phyloP scores from a whole-genome alignment of 352 stramenopile genomes.

The Phytopythium sindhum region DNA sequence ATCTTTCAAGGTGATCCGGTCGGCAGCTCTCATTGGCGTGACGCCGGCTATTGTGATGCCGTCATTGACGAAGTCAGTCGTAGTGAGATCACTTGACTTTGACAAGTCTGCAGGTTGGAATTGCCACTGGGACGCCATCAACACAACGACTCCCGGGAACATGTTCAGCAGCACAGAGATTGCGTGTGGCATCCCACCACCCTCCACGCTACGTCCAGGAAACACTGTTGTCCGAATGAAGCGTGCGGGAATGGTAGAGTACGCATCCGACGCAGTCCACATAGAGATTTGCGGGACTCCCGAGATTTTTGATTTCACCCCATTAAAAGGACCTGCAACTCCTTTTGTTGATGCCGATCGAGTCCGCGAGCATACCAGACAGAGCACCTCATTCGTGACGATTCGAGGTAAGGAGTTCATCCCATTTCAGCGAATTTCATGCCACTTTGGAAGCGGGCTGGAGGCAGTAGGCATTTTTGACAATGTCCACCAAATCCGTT shows the following conservation, averaged over 20 bases:
- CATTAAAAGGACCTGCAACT: constrained; percentile 14
- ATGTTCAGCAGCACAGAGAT: constrained; percentile 20
- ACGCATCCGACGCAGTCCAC: constrained; percentile 23
- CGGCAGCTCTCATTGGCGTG: constrained; percentile 15
- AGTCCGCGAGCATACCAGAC: not conserved
- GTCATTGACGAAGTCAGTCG: constrained; percentile 16
- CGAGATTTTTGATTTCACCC: constrained; percentile 30
- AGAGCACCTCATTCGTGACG: not conserved
- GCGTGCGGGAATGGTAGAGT: constrained; percentile 12
- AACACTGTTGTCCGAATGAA: constrained; percentile 15
- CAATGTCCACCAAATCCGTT: constrained; percentile 30
- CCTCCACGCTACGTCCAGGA: constrained; percentile 10
- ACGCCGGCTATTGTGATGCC: constrained; percentile 24
- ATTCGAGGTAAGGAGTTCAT: constrained; percentile 48
- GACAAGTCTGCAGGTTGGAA: constrained; percentile 20
- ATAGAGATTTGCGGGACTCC: constrained; percentile 22
- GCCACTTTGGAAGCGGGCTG: constrained; percentile 24
- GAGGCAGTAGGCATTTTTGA: constrained; percentile 31
- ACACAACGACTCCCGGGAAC: constrained; percentile 19
- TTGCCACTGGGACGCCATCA: constrained; percentile 27
- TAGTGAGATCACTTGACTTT: constrained; percentile 15
- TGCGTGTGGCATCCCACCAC: constrained; percentile 14
- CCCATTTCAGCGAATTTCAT: constrained; percentile 32
- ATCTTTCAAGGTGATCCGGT: constrained; percentile 24
- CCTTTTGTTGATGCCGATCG: not conserved